These are phyloP conservation scores for Eucommia ulmoides DNA, from an alignment of 257 asterid species.

Conservation along the genomic window DNA sequence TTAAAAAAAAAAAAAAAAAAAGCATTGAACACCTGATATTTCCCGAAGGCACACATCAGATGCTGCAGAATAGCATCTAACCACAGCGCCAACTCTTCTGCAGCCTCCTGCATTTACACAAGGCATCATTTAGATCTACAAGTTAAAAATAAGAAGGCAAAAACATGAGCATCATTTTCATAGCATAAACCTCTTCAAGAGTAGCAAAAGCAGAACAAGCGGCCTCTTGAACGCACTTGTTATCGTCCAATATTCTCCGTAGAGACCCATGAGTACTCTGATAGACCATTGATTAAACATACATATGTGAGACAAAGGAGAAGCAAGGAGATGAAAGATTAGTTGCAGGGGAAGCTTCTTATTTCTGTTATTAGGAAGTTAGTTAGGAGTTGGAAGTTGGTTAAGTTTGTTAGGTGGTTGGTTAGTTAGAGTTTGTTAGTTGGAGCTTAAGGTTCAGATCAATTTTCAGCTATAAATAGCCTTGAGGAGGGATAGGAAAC, in stretches of 20 bases:
- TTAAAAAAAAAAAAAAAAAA: neutral
- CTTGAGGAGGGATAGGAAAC: too few species aligned
- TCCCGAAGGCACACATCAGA: slow-evolving; percentile 81
- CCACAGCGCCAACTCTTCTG: slow-evolving; percentile 56
- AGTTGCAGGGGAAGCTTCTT: too few species aligned
- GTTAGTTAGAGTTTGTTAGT: too few species aligned
- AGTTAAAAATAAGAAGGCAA: neutral
- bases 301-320: too few species aligned
- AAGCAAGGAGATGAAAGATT: too few species aligned
- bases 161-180: neutral
- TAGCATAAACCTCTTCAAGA: slow-evolving; percentile 71
- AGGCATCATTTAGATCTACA: slow-evolving; percentile 6
- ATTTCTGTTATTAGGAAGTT: too few species aligned
- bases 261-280: slow-evolving; percentile 72
- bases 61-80: slow-evolving; percentile 69
- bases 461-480: too few species aligned
- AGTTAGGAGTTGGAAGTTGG: too few species aligned
- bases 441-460: too few species aligned
- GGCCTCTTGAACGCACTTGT: slow-evolving; percentile 98
- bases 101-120: slow-evolving; percentile 59
- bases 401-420: too few species aligned
- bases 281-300: too few species aligned
- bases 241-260: slow-evolving; percentile 88
- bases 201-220: slow-evolving; percentile 99
- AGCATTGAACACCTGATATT: slow-evolving; percentile 83